phyloP scores from a whole-genome alignment of 2,329 filamentous ascomycete species.

The Xylaria sp. region DNA sequence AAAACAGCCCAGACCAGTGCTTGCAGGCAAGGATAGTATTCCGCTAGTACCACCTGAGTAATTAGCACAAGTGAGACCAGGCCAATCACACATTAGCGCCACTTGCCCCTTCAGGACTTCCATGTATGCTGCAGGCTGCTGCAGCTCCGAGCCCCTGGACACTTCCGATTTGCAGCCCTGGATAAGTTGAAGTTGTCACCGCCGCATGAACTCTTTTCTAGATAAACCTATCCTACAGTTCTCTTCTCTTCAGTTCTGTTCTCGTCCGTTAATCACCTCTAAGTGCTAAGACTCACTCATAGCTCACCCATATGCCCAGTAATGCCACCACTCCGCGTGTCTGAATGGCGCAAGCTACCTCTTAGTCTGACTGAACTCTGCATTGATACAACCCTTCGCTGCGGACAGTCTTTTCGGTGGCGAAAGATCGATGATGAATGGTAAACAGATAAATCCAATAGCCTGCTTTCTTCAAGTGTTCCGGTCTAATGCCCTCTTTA shows the following conservation, averaged over 20 bases:
- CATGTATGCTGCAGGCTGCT: neutral
- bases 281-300: neutral
- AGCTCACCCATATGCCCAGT: neutral
- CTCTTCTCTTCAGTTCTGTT: neutral
- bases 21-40: neutral
- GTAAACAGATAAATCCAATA: conserved; percentile 56
- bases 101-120: conserved; percentile 40
- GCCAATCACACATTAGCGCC: conserved; percentile 29
- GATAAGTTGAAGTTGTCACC: neutral
- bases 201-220: neutral
- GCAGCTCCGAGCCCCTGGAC: conserved; percentile 14
- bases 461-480: neutral
- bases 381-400: conserved; percentile 92
- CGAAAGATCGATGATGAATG: conserved; percentile 86
- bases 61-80: conserved; percentile 5
- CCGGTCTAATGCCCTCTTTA: conserved; percentile 5
- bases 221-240: neutral
- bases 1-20: conserved; percentile 7
- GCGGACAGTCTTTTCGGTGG: conserved; percentile 98
- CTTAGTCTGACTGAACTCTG: conserved; percentile 86
- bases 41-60: conserved; percentile 4
- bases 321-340: conserved; percentile 61
- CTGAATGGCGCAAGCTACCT: conserved; percentile 89
- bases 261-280: neutral
- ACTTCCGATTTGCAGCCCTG: neutral